Percentiles rank a stretch among this genome's conserved stretches.
Conservation (phyloP, 1,284 basidiomycete species). For the Apiotrichum sp. region DNA sequence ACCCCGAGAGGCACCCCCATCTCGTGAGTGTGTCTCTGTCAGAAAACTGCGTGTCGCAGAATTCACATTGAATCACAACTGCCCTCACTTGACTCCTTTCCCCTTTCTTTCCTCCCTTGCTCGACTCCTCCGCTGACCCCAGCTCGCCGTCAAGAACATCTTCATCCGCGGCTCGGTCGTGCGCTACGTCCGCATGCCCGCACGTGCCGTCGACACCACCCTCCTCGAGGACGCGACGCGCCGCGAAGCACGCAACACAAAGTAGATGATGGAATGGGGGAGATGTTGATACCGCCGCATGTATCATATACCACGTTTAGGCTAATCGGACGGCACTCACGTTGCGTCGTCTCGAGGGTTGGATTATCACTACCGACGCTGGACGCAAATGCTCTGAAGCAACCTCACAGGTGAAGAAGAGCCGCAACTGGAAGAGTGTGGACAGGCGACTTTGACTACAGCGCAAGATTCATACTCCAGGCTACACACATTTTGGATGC, state of each 20-base stretch:
- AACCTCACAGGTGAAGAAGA: too few relatives aligned
- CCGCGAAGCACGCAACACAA: constrained; percentile 44
- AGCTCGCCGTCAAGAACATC: constrained; percentile 99
- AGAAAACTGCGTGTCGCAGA: too few relatives aligned
- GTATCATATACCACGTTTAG: not conserved
- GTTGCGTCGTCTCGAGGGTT: too few relatives aligned
- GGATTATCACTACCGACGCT: too few relatives aligned
- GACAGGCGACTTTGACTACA: too few relatives aligned
- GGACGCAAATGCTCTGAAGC: too few relatives aligned
- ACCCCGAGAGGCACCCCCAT: constrained; percentile 90
- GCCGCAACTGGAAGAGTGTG: too few relatives aligned
- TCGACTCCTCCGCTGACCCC: constrained; percentile 1
- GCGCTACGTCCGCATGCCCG: constrained; percentile 89
- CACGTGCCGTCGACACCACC: constrained; percentile 90
- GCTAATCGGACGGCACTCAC: too few relatives aligned
- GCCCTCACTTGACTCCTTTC: too few relatives aligned
- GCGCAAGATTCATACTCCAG: too few relatives aligned
- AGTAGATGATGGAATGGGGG: not conserved
- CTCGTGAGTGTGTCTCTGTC: constrained; percentile 60
- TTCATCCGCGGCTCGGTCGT: constrained; percentile 99
- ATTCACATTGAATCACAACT: too few relatives aligned
- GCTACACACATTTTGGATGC: too few relatives aligned
- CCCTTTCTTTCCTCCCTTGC: constrained; percentile 8
- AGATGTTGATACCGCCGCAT: not conserved
- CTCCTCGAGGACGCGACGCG: constrained; percentile 94